phyloP scores from a whole-genome alignment of 225 moss, liverwort and hornwort species.

The Physcomitrellopsis africana region DNA sequence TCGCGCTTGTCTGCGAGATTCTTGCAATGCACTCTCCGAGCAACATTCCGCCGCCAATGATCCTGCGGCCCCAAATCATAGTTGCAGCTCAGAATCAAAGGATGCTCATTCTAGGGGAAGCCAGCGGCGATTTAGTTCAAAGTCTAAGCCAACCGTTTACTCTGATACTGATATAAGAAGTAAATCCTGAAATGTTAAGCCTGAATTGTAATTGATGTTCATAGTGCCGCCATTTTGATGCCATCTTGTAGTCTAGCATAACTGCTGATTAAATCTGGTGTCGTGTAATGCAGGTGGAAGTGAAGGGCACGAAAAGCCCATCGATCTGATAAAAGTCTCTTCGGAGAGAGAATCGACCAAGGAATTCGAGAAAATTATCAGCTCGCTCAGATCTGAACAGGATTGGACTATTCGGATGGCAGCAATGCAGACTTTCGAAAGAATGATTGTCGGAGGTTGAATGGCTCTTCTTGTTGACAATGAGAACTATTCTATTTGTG shows the following conservation, averaged over 20 bases:
- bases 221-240: neutral
- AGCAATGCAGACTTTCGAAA: conserved; percentile 74
- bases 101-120: conserved; percentile 15
- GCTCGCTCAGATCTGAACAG: conserved; percentile 55
- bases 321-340: conserved; percentile 52
- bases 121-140: conserved; percentile 22
- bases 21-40: too few relatives aligned
- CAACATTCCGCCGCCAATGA: too few relatives aligned
- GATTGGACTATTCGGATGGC: conserved; percentile 82
- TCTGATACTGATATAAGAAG: conserved; percentile 8
- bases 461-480: neutral
- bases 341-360: conserved; percentile 69
- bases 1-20: conserved; percentile 10
- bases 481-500: neutral
- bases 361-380: conserved; percentile 64
- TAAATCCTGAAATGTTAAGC: neutral
- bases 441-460: conserved; percentile 67
- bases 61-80: neutral
- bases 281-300: conserved; percentile 38
- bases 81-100: neutral
- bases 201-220: neutral
- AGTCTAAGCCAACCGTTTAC: neutral
- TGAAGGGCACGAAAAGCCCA: conserved; percentile 44
- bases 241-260: neutral
- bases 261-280: neutral